Evolutionary conservation across 192 early-diverging fungal genomes (phyloP), one percentile per base, ranked within the genome.

Genomic region (Haplosporangium gracile): DNA sequence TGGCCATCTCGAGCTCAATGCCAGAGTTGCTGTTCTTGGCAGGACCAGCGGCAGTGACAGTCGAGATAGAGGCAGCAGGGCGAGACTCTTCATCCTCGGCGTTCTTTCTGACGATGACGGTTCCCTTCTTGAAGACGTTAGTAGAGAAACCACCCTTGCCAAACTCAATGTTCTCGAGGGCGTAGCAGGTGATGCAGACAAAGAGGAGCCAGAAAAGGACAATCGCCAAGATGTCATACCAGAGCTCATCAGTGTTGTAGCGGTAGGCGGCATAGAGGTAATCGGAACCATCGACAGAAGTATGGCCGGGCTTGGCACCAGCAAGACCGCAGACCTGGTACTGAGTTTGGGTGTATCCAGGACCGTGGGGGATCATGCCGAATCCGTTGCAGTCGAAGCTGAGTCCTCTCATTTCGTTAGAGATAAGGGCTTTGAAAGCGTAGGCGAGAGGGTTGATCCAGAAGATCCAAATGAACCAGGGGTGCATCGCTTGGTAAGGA

Each of bases 361-460:
- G 79, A n/a, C 87, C 87, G 47, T 57, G 69, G 57, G 85, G 81
- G 40, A 81, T 79, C 83, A 89, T 82, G 26, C 51, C 57, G 75
- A 53, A 7, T 53, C 80, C 87, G 45, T 82, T 68, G 47, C 90
- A 91, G 34, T 81, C 51, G 43, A 91, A 92, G 2, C 74, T 70
- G 40, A 92, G 87, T 26, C 93, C 94, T 16, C 83, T 68, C 82
- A 95, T 92, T 86, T 95, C 93, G 79, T 95, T 94, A 15, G 91
- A 90, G 51, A 95, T 81, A 5, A 95, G 79, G 13, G 93, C 86
- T 72, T 92, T 91, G 74, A 93, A 90, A 1, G 88, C 92, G 68
- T 94, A 94, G 3, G 90, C 82, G 20, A 94, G 84, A 11, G 94
- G 93, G 65, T 94, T 93, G 75, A 94, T 91, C 91, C 91, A 95